These are phyloP conservation scores for Ilyonectria robusta DNA, from an alignment of 2,329 filamentous ascomycete genomes.

Conservation along the genomic window DNA sequence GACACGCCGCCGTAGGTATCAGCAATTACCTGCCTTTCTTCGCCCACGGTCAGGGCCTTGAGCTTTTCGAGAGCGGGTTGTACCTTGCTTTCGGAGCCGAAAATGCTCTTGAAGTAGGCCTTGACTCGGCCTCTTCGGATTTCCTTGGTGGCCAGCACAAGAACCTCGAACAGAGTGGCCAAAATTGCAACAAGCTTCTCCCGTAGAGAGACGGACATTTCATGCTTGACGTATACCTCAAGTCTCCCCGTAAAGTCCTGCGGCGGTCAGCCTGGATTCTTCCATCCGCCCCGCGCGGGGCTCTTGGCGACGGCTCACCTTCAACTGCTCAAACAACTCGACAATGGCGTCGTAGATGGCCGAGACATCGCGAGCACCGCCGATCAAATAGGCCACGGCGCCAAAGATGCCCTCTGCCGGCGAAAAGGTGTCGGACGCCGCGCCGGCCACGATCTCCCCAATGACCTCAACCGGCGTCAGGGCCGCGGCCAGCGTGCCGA, in stretches of 20 bases:
- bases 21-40: constrained; percentile 60
- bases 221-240: constrained; percentile 56
- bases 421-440: constrained; percentile 56
- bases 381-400: constrained; percentile 59
- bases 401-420: constrained; percentile 59
- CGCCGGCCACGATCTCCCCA: constrained; percentile 56
- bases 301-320: constrained; percentile 43
- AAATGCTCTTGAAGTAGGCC: constrained; percentile 57
- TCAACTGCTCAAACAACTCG: constrained; percentile 59
- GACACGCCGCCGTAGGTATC: constrained; percentile 58
- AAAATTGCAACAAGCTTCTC: constrained; percentile 59
- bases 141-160: constrained; percentile 60
- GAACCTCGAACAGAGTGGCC: constrained; percentile 60
- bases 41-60: constrained; percentile 57
- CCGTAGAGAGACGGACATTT: constrained; percentile 55
- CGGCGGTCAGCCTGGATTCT: constrained; percentile 6
- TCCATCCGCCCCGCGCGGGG: constrained; percentile 24
- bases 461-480: constrained; percentile 57
- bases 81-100: constrained; percentile 58
- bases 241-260: constrained; percentile 60
- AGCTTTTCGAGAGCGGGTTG: constrained; percentile 57
- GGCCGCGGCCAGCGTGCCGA: constrained; percentile 50
- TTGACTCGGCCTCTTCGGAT: constrained; percentile 58
- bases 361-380: constrained; percentile 61
- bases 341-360: constrained; percentile 61